A percentile compares a stretch with the other conserved stretches of the same genome.
Conservation (phyloP, 2,329 filamentous ascomycete genomes). For the Daldinia sp. region DNA sequence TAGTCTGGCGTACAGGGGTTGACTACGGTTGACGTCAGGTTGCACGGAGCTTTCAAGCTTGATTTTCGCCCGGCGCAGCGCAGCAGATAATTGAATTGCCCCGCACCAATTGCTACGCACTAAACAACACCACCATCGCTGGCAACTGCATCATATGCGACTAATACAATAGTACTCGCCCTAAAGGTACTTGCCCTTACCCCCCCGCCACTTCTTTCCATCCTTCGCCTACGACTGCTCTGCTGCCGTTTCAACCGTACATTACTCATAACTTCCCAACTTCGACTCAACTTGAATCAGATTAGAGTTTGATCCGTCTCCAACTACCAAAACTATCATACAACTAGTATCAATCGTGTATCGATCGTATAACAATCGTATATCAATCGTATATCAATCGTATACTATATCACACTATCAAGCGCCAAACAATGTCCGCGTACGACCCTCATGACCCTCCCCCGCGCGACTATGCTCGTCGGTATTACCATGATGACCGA, state of each 20-base stretch:
- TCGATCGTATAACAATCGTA: too few species aligned
- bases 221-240: neutral
- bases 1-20: slow-evolving; percentile 11
- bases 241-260: slow-evolving; percentile 2
- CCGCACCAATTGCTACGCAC: slow-evolving; percentile 19
- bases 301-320: slow-evolving; percentile 27
- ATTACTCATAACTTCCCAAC: slow-evolving; percentile 12
- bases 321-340: slow-evolving; percentile 8
- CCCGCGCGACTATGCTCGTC: slow-evolving; percentile 56
- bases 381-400: neutral
- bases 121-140: slow-evolving; percentile 17
- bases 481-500: slow-evolving; percentile 63
- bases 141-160: slow-evolving; percentile 27
- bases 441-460: slow-evolving; percentile 64
- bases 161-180: slow-evolving; percentile 20
- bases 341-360: too few species aligned
- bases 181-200: neutral
- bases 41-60: slow-evolving; percentile 25
- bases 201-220: neutral
- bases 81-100: slow-evolving; percentile 16
- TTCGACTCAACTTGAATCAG: slow-evolving; percentile 13
- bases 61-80: slow-evolving; percentile 16
- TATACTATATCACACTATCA: neutral
- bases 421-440: slow-evolving; percentile 51
- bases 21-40: slow-evolving; percentile 37